Evolutionary conservation across 176 grass and related monocot species (phyloP).

Genomic region (Coix lacrymajobi): DNA sequence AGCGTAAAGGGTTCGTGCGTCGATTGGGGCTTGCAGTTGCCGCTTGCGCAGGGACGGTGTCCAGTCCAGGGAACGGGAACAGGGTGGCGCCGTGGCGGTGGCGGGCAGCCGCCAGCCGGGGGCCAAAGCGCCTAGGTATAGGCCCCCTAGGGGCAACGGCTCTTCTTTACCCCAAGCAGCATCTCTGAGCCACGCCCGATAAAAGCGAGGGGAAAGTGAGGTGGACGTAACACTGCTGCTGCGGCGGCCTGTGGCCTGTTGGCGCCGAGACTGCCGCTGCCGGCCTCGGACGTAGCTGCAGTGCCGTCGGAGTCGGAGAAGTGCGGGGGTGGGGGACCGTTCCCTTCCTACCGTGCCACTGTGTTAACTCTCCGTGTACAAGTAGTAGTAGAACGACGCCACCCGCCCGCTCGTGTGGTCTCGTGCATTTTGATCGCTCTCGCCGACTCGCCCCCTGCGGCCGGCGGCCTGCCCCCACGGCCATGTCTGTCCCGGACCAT

Average conservation of each 20-base stretch:
- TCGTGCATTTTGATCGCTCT: neutral
- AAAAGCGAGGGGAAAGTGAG: constrained; percentile 65
- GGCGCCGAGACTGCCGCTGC: neutral
- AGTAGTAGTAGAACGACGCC: too few relatives aligned
- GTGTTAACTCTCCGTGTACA: neutral
- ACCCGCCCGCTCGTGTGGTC: neutral
- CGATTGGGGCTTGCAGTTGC: neutral
- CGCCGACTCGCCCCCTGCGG: neutral
- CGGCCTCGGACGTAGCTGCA: neutral
- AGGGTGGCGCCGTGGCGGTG: too few relatives aligned
- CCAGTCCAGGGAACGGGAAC: neutral
- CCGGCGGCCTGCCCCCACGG: too few relatives aligned
- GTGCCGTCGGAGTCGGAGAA: neutral
- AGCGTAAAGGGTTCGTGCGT: neutral
- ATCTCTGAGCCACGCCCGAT: constrained; percentile 43
- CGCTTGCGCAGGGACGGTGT: constrained; percentile 15
- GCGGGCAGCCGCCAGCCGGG: neutral
- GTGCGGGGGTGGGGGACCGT: neutral
- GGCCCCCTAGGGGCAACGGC: neutral
- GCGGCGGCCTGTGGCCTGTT: neutral
- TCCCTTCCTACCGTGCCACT: too few relatives aligned
- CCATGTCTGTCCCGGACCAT: neutral
- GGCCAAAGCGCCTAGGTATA: neutral
- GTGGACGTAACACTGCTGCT: neutral
- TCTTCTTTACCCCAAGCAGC: neutral